phyloP scores from a whole-genome alignment of 1,139 yeast genomes.

The Arxiozyma slooffiae region DNA sequence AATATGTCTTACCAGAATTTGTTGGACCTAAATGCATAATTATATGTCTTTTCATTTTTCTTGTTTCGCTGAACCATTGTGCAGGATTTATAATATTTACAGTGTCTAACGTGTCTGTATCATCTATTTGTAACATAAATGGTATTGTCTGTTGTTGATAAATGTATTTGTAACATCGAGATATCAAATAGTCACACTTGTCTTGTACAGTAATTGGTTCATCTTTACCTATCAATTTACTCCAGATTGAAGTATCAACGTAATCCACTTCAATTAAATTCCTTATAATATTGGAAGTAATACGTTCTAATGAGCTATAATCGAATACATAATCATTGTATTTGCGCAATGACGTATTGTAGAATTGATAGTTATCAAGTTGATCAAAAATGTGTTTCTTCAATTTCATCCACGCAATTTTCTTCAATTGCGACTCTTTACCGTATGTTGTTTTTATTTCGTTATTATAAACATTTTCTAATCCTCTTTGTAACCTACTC shows the following conservation, averaged over 20 bases:
- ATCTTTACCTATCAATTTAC: conserved; percentile 11
- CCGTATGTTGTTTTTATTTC: conserved; percentile 10
- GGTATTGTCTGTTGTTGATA: conserved; percentile 24
- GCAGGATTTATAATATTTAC: conserved; percentile 59
- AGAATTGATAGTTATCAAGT: conserved; percentile 7
- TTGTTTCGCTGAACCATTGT: conserved; percentile 82
- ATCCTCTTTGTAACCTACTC: conserved; percentile 7
- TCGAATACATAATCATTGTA: neutral
- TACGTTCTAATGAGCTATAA: neutral
- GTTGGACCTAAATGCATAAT: conserved; percentile 96
- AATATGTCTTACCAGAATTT: conserved; percentile 90
- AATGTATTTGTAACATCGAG: conserved; percentile 13
- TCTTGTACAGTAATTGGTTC: conserved; percentile 8
- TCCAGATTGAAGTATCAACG: conserved; percentile 5
- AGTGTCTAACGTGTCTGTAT: conserved; percentile 10
- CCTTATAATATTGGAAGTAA: neutral
- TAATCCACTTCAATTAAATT: conserved; percentile 1
- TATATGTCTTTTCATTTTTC: conserved; percentile 68
- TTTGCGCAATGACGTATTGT: neutral
- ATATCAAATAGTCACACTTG: conserved; percentile 15
- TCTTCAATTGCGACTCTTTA: conserved; percentile 8
- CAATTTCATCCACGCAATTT: conserved; percentile 20
- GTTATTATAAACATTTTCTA: conserved; percentile 14
- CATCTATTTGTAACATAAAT: conserved; percentile 1
- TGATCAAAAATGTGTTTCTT: conserved; percentile 20